Base-by-base conservation (phyloP, 768 basidiomycete species). In the Hydnomerulius pinastri region DNA sequence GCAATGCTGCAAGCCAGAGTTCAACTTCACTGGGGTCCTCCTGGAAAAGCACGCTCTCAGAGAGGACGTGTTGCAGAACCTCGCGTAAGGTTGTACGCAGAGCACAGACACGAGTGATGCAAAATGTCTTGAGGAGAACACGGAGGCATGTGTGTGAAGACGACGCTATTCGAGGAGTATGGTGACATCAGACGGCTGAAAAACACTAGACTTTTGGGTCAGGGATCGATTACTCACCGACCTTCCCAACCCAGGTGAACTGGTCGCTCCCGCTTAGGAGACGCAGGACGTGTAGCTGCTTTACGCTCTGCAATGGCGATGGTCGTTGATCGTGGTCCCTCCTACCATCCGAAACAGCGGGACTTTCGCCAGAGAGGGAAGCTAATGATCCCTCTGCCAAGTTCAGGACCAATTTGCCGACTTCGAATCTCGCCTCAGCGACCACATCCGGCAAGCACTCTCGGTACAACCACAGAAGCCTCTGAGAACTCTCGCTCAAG, bases 401-500 rank as follows among this genome's bases (percentile, higher is more conserved):
- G 48, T 74, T 71, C 48, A 74, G 73, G 25, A 94, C 68, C 18
- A 95, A 62, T 65, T 92, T 92, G 2, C 91, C 91, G 30, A 87
- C 82, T 65, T 98, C 95, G 58, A 95, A 98, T 43, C 85, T 76
- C 23, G 83, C 83, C 64, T 94, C 92, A 0, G 83, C 81, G 4
- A 90, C 86, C 1, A 92, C 70, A 1, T 77, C 72, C 0, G 92
- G 90, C 24, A 95, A 67, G 51, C n/a, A n/a, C n/a, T n/a, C n/a
- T n/a, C n/a, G n/a, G n/a, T n/a, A n/a, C n/a, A n/a, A n/a, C n/a
- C n/a, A n/a, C n/a, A n/a, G n/a, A n/a, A n/a, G n/a, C n/a, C n/a
- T n/a, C n/a, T n/a, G n/a, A n/a, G n/a, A n/a, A n/a, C n/a, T n/a
- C n/a, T n/a, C n/a, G n/a, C n/a, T n/a, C n/a, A n/a, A n/a, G n/a